Evolutionary conservation across 2,329 filamentous ascomycete genomes (phyloP), one percentile per base, ranked within the genome.

Genomic region (Xylariaceae sp.): DNA sequence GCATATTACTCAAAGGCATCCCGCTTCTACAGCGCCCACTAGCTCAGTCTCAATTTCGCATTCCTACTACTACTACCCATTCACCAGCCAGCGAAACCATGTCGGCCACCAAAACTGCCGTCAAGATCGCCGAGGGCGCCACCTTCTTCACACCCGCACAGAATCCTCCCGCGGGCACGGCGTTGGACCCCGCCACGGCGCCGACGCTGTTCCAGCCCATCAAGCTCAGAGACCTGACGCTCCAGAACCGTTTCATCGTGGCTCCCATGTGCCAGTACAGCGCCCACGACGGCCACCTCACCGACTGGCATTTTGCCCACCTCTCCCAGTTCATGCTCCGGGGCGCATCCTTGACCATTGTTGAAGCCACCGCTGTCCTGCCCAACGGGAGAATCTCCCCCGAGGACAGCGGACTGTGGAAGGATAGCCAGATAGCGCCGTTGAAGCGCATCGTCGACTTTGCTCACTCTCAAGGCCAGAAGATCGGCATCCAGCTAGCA

Each of bases 301-400:
- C 87, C 1, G 80, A 87, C 67, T 96, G 85, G 80, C 90, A 96
- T 70, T 75, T 92, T 47, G 84, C 90, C 15, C 91, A 95, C 66
- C 77, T 92, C 22, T 89, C 90, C 53, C 85, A 89, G 56, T 91
- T 91, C 62, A 80, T 89, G 19, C 77, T 86, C 54, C 83, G 87
- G 52, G 92, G 92, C 12, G 85, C 88, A 0, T 87, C 83, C 1
- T 75, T 95, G 16, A 75, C 86, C 46, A 81, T 91, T 55, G 77
- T 92, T 53, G 92, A 96, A 73, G 89, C 91, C 22, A 91, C 88
- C 0, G 77, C 84, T 30, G 87, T 95, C 0, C 76, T 81, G 9
- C 72, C 88, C 5, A 84, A 92, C 61, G 91, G 91, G 26, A 82
- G 92, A 51, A 95, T 95, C 74, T 87, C 88, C 0, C 89, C 90